Percentiles rank a stretch among this genome's conserved stretches.
These are phyloP conservation scores for Plasmodium chabaudi DNA, from an alignment of 169 alveolate species.

Conservation along the genomic window DNA sequence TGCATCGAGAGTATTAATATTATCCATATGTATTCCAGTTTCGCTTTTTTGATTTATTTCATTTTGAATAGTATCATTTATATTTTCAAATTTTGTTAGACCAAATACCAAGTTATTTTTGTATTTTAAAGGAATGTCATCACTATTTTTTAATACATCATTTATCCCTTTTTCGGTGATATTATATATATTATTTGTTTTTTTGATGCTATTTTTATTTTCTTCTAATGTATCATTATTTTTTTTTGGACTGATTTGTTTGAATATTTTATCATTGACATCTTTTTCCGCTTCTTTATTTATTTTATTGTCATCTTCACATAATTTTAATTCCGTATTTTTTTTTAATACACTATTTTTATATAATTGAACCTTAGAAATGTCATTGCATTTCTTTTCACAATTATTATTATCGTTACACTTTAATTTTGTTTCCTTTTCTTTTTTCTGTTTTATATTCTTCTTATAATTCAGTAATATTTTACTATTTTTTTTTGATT, in stretches of 20 bases:
- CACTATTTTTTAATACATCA: slow-evolving; percentile 2
- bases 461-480: slow-evolving; percentile 8
- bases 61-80: slow-evolving; percentile 29
- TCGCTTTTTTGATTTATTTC: slow-evolving; percentile 7
- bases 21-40: not conserved
- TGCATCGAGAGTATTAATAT: too few relatives aligned
- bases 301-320: slow-evolving; percentile 9
- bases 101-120: slow-evolving; percentile 46
- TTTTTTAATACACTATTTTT: not conserved
- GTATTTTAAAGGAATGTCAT: slow-evolving; percentile 3
- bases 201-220: not conserved
- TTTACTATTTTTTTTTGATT: slow-evolving; percentile 13
- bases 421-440: not conserved
- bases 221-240: slow-evolving; percentile 5
- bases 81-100: slow-evolving; percentile 29
- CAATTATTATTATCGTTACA: not conserved
- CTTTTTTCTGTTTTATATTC: slow-evolving; percentile 11
- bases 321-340: not conserved
- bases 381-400: slow-evolving; percentile 2
- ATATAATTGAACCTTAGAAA: not conserved
- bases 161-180: not conserved
- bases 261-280: not conserved
- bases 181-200: not conserved
- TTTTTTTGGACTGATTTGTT: not conserved
- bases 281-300: not conserved